Evolutionary conservation across 1,284 basidiomycete species (phyloP).

Genomic region (Sporisorium exsertum): DNA sequence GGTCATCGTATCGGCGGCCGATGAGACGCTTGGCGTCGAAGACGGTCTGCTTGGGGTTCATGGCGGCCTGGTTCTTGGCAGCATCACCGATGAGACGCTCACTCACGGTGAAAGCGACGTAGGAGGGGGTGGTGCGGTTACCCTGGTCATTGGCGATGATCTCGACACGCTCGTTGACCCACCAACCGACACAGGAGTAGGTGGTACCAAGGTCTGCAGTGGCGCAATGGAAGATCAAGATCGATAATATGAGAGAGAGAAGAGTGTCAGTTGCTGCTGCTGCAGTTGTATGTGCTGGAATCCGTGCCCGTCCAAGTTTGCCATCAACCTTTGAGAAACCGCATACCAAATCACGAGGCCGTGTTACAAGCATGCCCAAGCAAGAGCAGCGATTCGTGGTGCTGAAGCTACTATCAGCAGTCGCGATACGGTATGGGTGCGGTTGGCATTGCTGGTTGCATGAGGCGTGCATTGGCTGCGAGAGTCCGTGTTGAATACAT

Average conservation of each 20-base stretch:
- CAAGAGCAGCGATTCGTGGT: not conserved
- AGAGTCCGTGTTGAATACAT: conserved; percentile 41
- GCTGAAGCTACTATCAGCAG: not conserved
- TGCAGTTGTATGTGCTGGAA: not conserved
- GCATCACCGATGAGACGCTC: conserved; percentile 97
- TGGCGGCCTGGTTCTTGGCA: conserved; percentile 79
- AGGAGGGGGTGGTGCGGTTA: conserved; percentile 98
- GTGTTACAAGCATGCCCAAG: not conserved
- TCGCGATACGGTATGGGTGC: not conserved
- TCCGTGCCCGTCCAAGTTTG: not conserved
- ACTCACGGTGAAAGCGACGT: conserved; percentile 96
- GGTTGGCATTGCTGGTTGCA: not conserved
- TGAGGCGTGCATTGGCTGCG: conserved; percentile 9
- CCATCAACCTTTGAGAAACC: not conserved
- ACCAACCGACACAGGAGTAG: conserved; percentile 78
- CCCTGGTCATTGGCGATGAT: conserved; percentile 75
- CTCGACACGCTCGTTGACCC: conserved; percentile 67
- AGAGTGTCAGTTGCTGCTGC: conserved; percentile 1
- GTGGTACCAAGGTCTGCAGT: conserved; percentile 76
- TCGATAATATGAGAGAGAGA: not conserved
- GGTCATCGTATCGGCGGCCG: conserved; percentile 88
- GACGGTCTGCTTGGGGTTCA: conserved; percentile 86
- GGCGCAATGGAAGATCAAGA: conserved; percentile 36
- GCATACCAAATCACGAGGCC: not conserved
- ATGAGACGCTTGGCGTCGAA: conserved; percentile 80